A percentile compares a stretch with the other conserved stretches of the same genome.
phyloP scores from a whole-genome alignment of 208 protist species.

The Leishmania guyanensis region DNA sequence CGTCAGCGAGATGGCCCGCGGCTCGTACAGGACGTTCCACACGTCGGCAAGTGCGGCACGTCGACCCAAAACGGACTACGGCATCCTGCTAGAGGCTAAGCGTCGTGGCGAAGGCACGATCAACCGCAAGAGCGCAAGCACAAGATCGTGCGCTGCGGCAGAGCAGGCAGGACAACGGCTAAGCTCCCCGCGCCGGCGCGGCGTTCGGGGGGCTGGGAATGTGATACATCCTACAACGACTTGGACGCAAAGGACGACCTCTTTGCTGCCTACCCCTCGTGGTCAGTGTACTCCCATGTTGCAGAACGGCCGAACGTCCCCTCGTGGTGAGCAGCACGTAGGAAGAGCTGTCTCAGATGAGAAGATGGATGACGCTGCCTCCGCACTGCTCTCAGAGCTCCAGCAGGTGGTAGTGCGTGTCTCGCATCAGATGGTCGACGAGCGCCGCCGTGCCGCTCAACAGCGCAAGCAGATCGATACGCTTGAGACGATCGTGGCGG shows the following conservation, averaged over 20 bases:
- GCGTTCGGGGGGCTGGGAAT: neutral
- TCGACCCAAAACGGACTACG: slow-evolving; percentile 20
- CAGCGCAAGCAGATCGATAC: slow-evolving; percentile 37
- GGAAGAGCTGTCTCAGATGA: neutral
- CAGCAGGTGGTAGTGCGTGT: slow-evolving; percentile 53
- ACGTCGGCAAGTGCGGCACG: neutral
- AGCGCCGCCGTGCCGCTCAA: slow-evolving; percentile 37
- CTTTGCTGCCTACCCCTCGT: neutral
- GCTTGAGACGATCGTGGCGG: slow-evolving; percentile 36
- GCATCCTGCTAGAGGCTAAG: slow-evolving; percentile 6
- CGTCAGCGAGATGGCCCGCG: neutral
- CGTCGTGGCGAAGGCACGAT: neutral
- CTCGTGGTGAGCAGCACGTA: neutral
- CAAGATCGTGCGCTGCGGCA: neutral
- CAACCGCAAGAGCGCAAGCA: too few relatives aligned
- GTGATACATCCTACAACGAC: neutral
- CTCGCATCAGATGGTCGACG: slow-evolving; percentile 37
- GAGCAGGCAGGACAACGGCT: neutral
- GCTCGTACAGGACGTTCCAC: neutral
- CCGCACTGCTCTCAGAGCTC: slow-evolving; percentile 39
- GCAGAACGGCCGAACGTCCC: neutral
- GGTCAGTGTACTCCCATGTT: neutral
- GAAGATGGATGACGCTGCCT: slow-evolving; percentile 25
- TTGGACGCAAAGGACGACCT: neutral
- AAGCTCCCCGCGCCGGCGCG: neutral